Base-by-base conservation (phyloP, 1,284 basidiomycete genomes). In the Lignosus rhinocerotis region DNA sequence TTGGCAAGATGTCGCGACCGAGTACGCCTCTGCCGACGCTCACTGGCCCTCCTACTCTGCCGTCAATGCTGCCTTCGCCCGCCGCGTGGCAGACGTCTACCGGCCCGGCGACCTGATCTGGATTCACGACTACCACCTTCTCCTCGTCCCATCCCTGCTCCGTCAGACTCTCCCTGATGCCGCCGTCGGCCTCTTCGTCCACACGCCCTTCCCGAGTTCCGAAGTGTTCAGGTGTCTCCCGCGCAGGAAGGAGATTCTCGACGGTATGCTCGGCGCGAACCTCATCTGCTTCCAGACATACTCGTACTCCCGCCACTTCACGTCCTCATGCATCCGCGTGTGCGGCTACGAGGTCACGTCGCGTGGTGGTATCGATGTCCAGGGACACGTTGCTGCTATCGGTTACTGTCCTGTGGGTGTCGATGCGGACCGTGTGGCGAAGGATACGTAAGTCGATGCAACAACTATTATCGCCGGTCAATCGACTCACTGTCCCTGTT, bases 221-320 rank as follows among this genome's bases (percentile, higher is more conserved):
- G 96, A 99, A 71, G 90, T 98, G 63, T 99, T 98, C 81, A 82
- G 96, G 90, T 68, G 65, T 54, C 47, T 61, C 49, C 61, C 68
- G 85, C 86, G 87, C 58, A 85, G 96, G 51, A 91, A 90, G 68
- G 94, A 98, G 75, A 93, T 99, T 60, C 82, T 99, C 38, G 95
- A 98, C 66, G 97, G 96, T 45, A 98, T 99, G 94, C 88, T 99
- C 47, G 96, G 96, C 43, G 94, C 96, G 53, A 96, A 98, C 76
- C 83, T 98, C 41, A 88, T 98, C 38, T 94, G 93, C 75, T 98
- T 98, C 89, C 94, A 91, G 83, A 97, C 96, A 0, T 98, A 98
- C 75, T 96, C 94, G 16, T 99, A 99, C 78, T 90, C 93, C 14
- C 87, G 96, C 30, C 96, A 98, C 76, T 98, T 98, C 76, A 86